phyloP scores from a whole-genome alignment of 371 early-diverging fungal species.

The Mortierella sp. region DNA sequence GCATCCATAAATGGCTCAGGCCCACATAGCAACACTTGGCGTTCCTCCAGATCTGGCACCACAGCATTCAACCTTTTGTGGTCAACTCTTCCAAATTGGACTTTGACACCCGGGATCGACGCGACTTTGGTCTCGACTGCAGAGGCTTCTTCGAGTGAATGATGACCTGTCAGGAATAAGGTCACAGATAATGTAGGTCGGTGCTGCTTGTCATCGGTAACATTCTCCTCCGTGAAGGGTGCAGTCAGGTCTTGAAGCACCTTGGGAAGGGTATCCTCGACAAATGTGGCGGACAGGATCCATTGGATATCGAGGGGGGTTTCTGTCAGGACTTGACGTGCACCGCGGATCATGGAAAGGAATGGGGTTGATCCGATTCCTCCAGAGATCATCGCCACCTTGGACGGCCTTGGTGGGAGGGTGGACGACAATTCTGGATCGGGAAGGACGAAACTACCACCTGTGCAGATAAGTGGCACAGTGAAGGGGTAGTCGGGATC shows the following conservation, averaged over 20 bases:
- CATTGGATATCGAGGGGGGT: conserved; percentile 25
- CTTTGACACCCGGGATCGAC: background rate
- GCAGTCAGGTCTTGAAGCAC: conserved; percentile 17
- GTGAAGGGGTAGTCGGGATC: background rate
- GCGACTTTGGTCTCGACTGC: background rate
- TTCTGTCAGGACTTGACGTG: conserved; percentile 6
- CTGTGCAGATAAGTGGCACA: conserved; percentile 35
- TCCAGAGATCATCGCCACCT: conserved; percentile 36
- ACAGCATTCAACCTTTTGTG: background rate
- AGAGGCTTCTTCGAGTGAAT: background rate
- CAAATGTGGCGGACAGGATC: conserved; percentile 28
- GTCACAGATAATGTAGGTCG: conserved; percentile 8
- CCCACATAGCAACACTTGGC: conserved; percentile 43
- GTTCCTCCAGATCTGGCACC: conserved; percentile 25
- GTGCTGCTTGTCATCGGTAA: background rate
- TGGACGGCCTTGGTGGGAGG: background rate
- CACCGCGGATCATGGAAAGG: conserved; percentile 47
- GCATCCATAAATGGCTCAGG: conserved; percentile 53
- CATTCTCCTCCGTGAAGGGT: background rate
- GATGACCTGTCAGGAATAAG: conserved; percentile 22
- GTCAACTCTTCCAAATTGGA: conserved; percentile 14
- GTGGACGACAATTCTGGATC: background rate
- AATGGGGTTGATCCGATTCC: conserved; percentile 53
- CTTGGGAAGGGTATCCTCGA: conserved; percentile 24
- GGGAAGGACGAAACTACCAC: conserved; percentile 38